Percentiles rank a stretch among this genome's conserved stretches.
These are phyloP conservation scores for Pestalotiopsis sp. DNA, from an alignment of 2,329 filamentous ascomycete species.

Conservation along the genomic window DNA sequence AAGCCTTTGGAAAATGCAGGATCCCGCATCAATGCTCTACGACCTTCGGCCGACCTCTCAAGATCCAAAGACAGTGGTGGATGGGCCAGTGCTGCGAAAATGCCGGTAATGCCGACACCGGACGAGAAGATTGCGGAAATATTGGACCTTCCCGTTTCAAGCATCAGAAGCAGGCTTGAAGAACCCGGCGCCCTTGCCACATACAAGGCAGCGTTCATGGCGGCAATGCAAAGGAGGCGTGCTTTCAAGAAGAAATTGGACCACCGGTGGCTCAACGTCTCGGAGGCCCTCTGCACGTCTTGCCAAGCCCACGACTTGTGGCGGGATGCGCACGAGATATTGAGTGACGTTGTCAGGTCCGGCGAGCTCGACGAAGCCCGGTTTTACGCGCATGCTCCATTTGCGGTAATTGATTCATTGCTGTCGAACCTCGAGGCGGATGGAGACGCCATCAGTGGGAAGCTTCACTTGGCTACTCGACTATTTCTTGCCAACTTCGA, in stretches of 20 bases:
- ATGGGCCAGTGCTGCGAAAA: conserved; percentile 3
- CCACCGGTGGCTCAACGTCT: conserved; percentile 26
- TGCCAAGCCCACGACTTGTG: conserved; percentile 32
- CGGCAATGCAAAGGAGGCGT: conserved; percentile 8
- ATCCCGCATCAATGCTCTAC: not conserved
- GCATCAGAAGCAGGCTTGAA: not conserved
- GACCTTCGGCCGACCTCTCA: not conserved
- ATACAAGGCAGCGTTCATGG: conserved; percentile 23
- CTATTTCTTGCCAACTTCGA: conserved; percentile 33
- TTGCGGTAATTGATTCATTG: conserved; percentile 31
- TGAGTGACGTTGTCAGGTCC: conserved; percentile 26
- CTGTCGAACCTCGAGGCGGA: conserved; percentile 20
- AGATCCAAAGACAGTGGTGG: conserved; percentile 11
- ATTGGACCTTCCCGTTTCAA: not conserved
- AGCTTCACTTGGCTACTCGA: conserved; percentile 25
- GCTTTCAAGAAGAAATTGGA: conserved; percentile 12
- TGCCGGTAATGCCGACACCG: not conserved
- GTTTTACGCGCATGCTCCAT: conserved; percentile 38
- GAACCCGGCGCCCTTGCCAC: conserved; percentile 19
- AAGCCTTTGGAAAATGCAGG: not conserved
- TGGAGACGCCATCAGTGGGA: conserved; percentile 11
- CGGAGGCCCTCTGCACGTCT: conserved; percentile 31
- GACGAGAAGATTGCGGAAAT: not conserved
- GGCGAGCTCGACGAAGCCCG: conserved; percentile 31
- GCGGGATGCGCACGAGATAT: conserved; percentile 33